phyloP scores from a whole-genome alignment of 768 basidiomycete species.

The Tulasnella calospora region DNA sequence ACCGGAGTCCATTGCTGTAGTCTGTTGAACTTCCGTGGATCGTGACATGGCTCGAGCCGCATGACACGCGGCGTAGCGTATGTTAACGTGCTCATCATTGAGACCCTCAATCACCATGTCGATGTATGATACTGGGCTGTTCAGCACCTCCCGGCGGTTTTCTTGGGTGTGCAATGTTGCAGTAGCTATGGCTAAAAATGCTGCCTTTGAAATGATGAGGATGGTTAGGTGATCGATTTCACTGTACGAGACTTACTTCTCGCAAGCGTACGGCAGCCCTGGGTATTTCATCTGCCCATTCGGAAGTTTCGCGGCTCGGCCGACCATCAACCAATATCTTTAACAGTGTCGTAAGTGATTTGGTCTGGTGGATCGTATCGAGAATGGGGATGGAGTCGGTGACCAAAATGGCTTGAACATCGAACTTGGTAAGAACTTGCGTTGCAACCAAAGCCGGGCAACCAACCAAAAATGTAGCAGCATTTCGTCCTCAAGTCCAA shows the following conservation, averaged over 20 bases:
- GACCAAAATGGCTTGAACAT: constrained; percentile 57
- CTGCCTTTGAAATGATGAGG: constrained; percentile 46
- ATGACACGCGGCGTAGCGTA: constrained; percentile 84
- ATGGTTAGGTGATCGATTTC: background rate
- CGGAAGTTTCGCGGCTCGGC: constrained; percentile 43
- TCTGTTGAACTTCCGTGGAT: constrained; percentile 72
- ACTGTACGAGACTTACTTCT: constrained; percentile 46
- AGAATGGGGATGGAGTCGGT: constrained; percentile 65
- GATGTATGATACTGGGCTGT: constrained; percentile 49
- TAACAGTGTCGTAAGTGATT: constrained; percentile 55
- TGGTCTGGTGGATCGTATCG: constrained; percentile 63
- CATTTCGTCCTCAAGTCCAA: constrained; percentile 53
- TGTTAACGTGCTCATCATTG: constrained; percentile 59
- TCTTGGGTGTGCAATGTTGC: constrained; percentile 69
- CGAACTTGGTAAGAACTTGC: background rate
- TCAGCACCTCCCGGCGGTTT: constrained; percentile 63
- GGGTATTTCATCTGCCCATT: constrained; percentile 68
- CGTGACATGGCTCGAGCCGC: constrained; percentile 75
- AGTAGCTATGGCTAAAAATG: constrained; percentile 66
- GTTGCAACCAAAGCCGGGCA: background rate
- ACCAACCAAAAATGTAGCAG: constrained; percentile 71
- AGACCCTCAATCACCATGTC: constrained; percentile 53
- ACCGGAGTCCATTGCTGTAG: constrained; percentile 77
- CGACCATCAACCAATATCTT: constrained; percentile 52
- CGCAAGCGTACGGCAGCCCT: constrained; percentile 55